Conservation (phyloP, 2,329 filamentous ascomycete genomes). For the Zasmidium citrigriseum region DNA sequence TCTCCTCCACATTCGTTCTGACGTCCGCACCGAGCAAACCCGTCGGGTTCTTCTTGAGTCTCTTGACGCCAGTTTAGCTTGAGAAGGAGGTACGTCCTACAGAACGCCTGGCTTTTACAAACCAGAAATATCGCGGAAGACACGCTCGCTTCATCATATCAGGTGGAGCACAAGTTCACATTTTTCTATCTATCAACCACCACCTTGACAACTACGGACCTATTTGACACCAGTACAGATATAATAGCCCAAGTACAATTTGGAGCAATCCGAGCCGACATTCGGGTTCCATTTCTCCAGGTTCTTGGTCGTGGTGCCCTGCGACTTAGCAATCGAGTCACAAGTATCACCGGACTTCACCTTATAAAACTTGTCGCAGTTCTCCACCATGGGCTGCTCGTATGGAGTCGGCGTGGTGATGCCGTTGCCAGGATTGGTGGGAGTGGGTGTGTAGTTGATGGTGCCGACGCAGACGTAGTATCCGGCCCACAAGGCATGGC, state of each 20-base stretch:
- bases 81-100: too few species aligned
- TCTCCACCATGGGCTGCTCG: conserved; percentile 4
- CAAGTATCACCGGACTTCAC: conserved; percentile 7
- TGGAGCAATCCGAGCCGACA: background rate
- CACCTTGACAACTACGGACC: background rate
- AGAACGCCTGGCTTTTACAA: too few species aligned
- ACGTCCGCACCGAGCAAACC: too few species aligned
- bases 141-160: too few species aligned
- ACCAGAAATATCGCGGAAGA: too few species aligned
- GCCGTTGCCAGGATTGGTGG: background rate
- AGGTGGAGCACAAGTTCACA: background rate
- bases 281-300: background rate
- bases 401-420: conserved; percentile 8
- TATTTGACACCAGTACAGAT: conserved; percentile 3
- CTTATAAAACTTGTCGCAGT: conserved; percentile 10
- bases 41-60: too few species aligned
- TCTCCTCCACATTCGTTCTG: too few species aligned
- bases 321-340: background rate
- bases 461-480: conserved; percentile 12
- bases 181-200: background rate
- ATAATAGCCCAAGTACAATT: background rate
- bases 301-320: background rate
- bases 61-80: too few species aligned
- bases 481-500: conserved; percentile 1
- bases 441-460: background rate